Conservation (phyloP, 345 rosid genomes). For the Erucastrum elatum region DNA sequence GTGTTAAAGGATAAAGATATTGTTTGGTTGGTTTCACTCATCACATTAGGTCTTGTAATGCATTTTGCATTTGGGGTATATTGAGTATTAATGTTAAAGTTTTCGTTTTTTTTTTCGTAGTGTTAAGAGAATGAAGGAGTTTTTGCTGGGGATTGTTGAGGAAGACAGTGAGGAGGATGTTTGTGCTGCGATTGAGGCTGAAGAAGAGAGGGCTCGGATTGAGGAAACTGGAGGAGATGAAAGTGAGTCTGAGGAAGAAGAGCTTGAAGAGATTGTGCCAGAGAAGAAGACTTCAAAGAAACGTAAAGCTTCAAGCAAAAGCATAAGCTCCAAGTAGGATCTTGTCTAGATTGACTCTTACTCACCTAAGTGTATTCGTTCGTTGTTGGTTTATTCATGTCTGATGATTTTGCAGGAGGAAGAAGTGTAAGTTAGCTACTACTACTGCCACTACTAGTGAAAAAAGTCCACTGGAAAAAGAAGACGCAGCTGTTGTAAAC, state of each 20-base stretch:
- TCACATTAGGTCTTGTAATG: neutral
- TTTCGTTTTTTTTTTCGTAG: constrained; percentile 40
- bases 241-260: constrained; percentile 65
- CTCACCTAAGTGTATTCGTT: neutral
- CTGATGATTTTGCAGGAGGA: constrained; percentile 52
- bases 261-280: constrained; percentile 45
- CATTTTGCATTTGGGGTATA: neutral
- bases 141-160: constrained; percentile 34
- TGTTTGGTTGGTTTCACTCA: constrained; percentile 54
- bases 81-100: neutral
- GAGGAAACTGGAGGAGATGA: constrained; percentile 66
- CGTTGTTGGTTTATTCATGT: neutral
- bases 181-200: constrained; percentile 40
- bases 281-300: constrained; percentile 54
- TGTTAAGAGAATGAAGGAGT: constrained; percentile 56
- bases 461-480: constrained; percentile 38
- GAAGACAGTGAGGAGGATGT: constrained; percentile 38
- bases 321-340: constrained; percentile 64
- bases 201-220: constrained; percentile 42
- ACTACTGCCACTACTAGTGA: constrained; percentile 23
- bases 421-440: constrained; percentile 55
- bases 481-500: constrained; percentile 10
- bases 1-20: constrained; percentile 80
- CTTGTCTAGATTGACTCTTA: neutral
- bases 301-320: constrained; percentile 67